Conservation (phyloP, 352 stramenopile species). For the Phytopythium helicoides region DNA sequence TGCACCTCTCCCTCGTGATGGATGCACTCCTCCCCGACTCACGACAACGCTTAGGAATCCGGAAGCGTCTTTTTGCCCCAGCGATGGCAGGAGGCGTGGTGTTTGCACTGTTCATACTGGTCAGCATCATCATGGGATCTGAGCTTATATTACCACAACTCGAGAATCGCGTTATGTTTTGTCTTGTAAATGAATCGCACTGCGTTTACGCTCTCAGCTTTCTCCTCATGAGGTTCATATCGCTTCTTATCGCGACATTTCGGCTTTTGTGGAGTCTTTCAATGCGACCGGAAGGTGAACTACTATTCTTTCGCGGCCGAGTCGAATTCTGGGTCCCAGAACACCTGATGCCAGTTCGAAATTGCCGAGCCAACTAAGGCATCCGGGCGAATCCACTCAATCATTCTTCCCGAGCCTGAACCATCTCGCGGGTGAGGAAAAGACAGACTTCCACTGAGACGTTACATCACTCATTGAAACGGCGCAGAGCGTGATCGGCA, state of each 20-base stretch:
- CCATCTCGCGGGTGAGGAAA: too few relatives aligned
- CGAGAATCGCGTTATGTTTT: conserved; percentile 3
- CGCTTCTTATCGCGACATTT: neutral
- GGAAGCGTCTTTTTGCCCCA: neutral
- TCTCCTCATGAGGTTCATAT: conserved; percentile 3
- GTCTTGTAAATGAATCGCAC: neutral
- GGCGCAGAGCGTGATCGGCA: too few relatives aligned
- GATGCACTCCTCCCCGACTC: conserved; percentile 3
- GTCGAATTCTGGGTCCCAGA: too few relatives aligned
- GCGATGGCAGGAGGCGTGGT: neutral
- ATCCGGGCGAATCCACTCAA: too few relatives aligned
- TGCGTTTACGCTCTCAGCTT: conserved; percentile 7
- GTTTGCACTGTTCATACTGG: neutral
- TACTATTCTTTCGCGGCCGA: neutral
- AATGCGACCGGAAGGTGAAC: neutral
- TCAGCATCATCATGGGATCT: neutral
- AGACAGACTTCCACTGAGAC: too few relatives aligned
- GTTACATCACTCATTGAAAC: too few relatives aligned
- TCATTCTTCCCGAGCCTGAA: too few relatives aligned
- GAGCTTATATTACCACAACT: neutral
- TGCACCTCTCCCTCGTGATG: neutral
- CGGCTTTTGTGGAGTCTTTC: neutral
- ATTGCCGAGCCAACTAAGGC: too few relatives aligned
- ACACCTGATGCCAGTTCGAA: too few relatives aligned
- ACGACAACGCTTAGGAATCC: neutral